phyloP scores from a whole-genome alignment of 441 rosid genomes.

The Sinapis alba region DNA sequence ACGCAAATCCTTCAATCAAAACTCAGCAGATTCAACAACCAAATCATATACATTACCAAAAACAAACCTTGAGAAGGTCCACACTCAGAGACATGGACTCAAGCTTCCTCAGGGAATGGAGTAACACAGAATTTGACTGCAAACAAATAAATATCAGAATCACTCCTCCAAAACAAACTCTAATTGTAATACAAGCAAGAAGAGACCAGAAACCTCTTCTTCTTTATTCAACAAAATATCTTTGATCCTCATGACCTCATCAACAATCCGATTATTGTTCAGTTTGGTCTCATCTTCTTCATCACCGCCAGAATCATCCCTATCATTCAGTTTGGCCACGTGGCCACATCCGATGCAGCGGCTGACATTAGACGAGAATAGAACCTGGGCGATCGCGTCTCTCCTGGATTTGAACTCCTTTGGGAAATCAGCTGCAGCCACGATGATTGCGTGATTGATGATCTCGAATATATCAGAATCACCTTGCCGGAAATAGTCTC shows the following conservation, averaged over 20 bases:
- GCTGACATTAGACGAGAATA: constrained; percentile 54
- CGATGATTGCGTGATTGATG: constrained; percentile 70
- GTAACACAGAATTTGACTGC: constrained; percentile 61
- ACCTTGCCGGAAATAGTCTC: constrained; percentile 68
- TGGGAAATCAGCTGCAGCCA: constrained; percentile 81
- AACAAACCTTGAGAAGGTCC: constrained; percentile 68
- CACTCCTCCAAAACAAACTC: not conserved
- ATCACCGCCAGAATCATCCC: not conserved
- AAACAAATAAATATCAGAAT: constrained; percentile 5
- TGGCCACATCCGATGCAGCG: constrained; percentile 62
- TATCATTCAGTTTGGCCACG: too few relatives aligned
- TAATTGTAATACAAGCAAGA: not conserved
- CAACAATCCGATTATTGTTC: constrained; percentile 23
- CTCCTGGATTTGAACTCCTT: constrained; percentile 64
- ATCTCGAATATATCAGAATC: constrained; percentile 69
- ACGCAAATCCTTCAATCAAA: not conserved
- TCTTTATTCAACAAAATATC: constrained; percentile 50
- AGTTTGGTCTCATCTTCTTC: not conserved
- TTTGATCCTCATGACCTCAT: constrained; percentile 75
- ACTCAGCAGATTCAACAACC: not conserved
- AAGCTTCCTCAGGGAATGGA: constrained; percentile 72
- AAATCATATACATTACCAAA: constrained; percentile 16
- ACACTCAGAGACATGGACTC: constrained; percentile 70
- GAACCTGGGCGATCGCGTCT: constrained; percentile 70
- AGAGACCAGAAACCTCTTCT: constrained; percentile 54